Evolutionary conservation across 2,329 filamentous ascomycete species (phyloP), one percentile per base, ranked within the genome.

Genomic region (Phialophora tarda): DNA sequence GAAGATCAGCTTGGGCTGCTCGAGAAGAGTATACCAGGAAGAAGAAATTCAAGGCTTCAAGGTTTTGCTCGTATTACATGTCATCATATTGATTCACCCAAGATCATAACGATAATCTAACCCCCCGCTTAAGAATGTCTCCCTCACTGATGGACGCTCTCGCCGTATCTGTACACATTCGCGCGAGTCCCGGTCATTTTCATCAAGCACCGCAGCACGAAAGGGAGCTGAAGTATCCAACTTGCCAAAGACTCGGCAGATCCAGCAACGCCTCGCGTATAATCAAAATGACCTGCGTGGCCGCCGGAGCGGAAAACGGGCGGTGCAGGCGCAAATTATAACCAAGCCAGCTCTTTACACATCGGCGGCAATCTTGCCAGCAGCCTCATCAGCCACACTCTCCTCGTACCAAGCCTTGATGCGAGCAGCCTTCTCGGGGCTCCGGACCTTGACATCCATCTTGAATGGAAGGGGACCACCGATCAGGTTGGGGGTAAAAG

Each of bases 321-420:
- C 14, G 6, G 30, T 44, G 34, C 34, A 14, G 59, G 53, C 44
- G 44, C 26, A 28, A 41, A 59, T 51, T 50, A 51, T 53, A 21
- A 32, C 53, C 17, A 57, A 51, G 17, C 28, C 41, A 30, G 11
- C n/a, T 44, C 54, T 51, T 66, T 61, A 68, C 57, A 69, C 47
- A 53, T 62, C 58, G 53, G 65, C 65, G 10, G 60, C 63, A 47
- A 71, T 65, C 63, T 70, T 71, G 63, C 71, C 71, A 26, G 71
- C 67, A 41, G 63, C 66, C 56, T 72, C 71, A 30, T 71, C 67
- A 30, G 68, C 68, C 8, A 71, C 67, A 44, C 68, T 71, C 67
- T 74, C 72, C 58, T 67, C 71, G 28, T 71, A 73, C 69, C 69
- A 71, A n/a, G 69, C 65, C 65, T 66, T 64, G 63, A 74, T 73